Conservation (phyloP, 208 protist genomes). For the Crithidia mellificae region DNA sequence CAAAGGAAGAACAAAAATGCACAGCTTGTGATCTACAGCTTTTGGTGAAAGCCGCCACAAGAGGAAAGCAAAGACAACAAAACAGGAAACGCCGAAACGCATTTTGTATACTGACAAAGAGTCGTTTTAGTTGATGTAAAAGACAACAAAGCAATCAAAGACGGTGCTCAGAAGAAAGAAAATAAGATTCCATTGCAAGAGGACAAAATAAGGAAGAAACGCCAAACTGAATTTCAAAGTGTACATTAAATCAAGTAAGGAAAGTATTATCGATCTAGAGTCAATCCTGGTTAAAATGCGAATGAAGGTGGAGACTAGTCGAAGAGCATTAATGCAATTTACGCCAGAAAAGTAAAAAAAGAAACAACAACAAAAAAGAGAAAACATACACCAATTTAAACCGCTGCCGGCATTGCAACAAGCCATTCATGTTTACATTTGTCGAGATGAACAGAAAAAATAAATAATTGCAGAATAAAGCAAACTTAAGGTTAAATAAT, state of each 20-base stretch:
- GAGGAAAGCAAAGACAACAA: not conserved
- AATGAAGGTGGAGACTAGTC: not conserved
- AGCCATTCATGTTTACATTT: not conserved
- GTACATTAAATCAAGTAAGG: not conserved
- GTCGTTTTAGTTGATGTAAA: too few relatives aligned
- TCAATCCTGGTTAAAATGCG: not conserved
- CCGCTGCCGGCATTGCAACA: not conserved
- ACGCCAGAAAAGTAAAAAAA: not conserved
- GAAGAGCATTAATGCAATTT: constrained; percentile 1
- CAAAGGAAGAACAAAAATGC: too few relatives aligned
- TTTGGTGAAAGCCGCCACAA: not conserved
- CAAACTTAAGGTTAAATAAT: too few relatives aligned
- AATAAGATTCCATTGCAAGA: too few relatives aligned
- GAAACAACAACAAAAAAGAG: constrained; percentile 1
- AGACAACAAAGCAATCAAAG: too few relatives aligned
- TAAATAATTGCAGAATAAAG: too few relatives aligned
- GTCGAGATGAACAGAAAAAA: too few relatives aligned
- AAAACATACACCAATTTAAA: not conserved
- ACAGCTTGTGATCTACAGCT: not conserved
- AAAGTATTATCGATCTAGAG: not conserved
- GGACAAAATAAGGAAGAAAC: too few relatives aligned
- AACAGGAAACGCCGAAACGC: too few relatives aligned
- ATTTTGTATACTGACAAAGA: too few relatives aligned
- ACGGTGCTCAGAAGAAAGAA: too few relatives aligned
- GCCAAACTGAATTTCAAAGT: not conserved